These are phyloP conservation scores for Dacryopinax spathularia DNA, from an alignment of 768 basidiomycete genomes.

Conservation along the genomic window DNA sequence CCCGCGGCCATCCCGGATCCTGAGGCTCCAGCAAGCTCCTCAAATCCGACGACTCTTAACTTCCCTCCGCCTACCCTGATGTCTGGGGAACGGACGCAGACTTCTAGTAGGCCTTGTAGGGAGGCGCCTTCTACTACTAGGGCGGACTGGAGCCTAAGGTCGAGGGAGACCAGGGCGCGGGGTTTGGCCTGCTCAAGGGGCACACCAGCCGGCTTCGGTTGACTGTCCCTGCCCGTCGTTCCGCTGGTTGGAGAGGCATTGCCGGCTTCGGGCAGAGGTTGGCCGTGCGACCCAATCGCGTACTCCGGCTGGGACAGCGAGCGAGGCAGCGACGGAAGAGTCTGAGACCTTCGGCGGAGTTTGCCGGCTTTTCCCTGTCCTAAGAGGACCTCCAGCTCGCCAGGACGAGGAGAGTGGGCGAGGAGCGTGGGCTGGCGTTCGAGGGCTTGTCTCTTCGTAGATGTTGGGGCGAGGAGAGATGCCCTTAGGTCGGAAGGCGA, in stretches of 20 bases:
- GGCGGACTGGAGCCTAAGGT: background rate
- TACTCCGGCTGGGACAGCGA: too few species aligned
- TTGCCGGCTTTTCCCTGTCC: background rate
- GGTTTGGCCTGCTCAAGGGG: background rate
- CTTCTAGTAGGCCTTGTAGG: background rate
- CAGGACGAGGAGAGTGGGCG: background rate
- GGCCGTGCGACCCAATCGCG: too few species aligned
- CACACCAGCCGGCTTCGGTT: background rate
- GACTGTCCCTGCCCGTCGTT: too few species aligned
- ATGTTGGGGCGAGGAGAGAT: background rate
- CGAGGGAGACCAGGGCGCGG: background rate
- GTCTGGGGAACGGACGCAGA: background rate
- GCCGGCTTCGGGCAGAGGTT: background rate
- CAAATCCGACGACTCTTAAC: background rate
- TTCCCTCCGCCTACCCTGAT: background rate
- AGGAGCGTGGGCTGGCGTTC: background rate
- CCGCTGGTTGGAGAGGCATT: too few species aligned
- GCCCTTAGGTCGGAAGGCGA: background rate
- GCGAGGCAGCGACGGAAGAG: background rate
- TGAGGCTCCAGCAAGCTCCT: background rate
- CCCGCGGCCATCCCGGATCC: too few species aligned
- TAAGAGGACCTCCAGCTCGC: background rate
- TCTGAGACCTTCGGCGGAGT: background rate
- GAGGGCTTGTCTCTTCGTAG: background rate
- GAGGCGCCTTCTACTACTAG: background rate